Evolutionary conservation across 2,329 filamentous ascomycete genomes (phyloP).

Genomic region (Elsinoe perseae): DNA sequence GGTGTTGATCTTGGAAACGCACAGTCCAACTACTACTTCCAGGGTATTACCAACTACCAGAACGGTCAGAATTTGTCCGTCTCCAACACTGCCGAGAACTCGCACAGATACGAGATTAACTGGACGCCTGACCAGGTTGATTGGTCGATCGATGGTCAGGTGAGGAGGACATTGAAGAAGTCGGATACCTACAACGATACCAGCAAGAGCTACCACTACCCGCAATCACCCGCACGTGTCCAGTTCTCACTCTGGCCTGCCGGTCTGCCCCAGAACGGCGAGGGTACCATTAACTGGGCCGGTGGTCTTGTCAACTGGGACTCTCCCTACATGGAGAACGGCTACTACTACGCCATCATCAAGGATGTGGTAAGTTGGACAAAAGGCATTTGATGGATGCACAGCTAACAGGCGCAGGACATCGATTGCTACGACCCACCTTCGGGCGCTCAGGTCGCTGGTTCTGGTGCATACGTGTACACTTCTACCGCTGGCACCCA

Average conservation of each 20-base stretch:
- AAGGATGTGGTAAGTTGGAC: constrained; percentile 48
- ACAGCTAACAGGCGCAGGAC: constrained; percentile 19
- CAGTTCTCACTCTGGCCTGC: constrained; percentile 96
- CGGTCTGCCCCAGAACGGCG: constrained; percentile 66
- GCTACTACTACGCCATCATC: constrained; percentile 83
- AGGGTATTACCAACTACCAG: constrained; percentile 79
- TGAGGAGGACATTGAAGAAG: constrained; percentile 66
- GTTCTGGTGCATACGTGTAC: constrained; percentile 66
- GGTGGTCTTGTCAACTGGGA: constrained; percentile 87
- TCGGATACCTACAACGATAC: constrained; percentile 80
- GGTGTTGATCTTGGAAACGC: constrained; percentile 68
- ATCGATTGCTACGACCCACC: constrained; percentile 85
- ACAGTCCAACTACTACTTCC: constrained; percentile 96
- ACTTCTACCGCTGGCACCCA: constrained; percentile 59
- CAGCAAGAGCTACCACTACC: constrained; percentile 72
- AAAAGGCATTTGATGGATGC: constrained; percentile 20
- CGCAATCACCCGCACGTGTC: constrained; percentile 83
- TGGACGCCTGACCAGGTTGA: constrained; percentile 82
- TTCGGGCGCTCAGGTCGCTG: constrained; percentile 50
- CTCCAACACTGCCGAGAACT: constrained; percentile 65
- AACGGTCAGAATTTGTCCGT: constrained; percentile 65
- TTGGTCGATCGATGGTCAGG: constrained; percentile 78
- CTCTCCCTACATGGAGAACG: constrained; percentile 69
- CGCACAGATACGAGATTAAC: constrained; percentile 85
- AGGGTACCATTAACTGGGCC: constrained; percentile 86